These are phyloP conservation scores for Aspergillus ustus DNA, from an alignment of 2,329 filamentous ascomycete genomes.

Conservation along the genomic window DNA sequence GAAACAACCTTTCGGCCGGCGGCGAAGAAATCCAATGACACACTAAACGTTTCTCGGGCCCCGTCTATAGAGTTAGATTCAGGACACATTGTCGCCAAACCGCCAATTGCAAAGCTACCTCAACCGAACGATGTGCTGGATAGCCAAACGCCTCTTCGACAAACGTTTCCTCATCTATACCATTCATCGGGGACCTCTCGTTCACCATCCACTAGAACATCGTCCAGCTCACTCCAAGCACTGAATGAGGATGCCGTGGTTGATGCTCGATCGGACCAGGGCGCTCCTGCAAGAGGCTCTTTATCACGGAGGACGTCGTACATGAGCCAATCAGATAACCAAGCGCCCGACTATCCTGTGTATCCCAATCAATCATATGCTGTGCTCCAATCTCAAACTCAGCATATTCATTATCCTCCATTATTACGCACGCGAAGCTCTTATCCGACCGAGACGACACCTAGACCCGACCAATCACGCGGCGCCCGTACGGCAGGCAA, in stretches of 20 bases:
- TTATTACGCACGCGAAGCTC: conserved; percentile 49
- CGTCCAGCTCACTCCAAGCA: conserved; percentile 49
- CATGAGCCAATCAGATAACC: conserved; percentile 30
- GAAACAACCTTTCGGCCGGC: conserved; percentile 26
- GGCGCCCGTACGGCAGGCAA: conserved; percentile 50
- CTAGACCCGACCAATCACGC: conserved; percentile 30
- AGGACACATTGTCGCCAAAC: conserved; percentile 29
- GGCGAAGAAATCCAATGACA: conserved; percentile 28
- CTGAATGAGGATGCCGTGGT: conserved; percentile 44
- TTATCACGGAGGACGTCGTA: conserved; percentile 34
- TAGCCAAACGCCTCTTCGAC: conserved; percentile 37
- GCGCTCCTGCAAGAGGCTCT: conserved; percentile 28
- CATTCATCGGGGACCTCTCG: conserved; percentile 42
- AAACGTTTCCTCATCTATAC: conserved; percentile 39
- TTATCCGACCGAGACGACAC: conserved; percentile 40
- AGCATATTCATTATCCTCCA: conserved; percentile 46
- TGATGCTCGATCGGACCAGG: conserved; percentile 40
- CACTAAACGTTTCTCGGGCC: conserved; percentile 24
- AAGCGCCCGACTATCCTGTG: conserved; percentile 44
- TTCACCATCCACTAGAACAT: conserved; percentile 45
- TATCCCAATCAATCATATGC: conserved; percentile 56
- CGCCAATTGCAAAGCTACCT: conserved; percentile 32
- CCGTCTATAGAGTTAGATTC: conserved; percentile 28
- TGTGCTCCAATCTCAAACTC: conserved; percentile 49
- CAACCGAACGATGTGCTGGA: conserved; percentile 33